These are phyloP conservation scores for Debaryomyces psychrophilus DNA, from an alignment of 1,139 yeast genomes.

Conservation along the genomic window DNA sequence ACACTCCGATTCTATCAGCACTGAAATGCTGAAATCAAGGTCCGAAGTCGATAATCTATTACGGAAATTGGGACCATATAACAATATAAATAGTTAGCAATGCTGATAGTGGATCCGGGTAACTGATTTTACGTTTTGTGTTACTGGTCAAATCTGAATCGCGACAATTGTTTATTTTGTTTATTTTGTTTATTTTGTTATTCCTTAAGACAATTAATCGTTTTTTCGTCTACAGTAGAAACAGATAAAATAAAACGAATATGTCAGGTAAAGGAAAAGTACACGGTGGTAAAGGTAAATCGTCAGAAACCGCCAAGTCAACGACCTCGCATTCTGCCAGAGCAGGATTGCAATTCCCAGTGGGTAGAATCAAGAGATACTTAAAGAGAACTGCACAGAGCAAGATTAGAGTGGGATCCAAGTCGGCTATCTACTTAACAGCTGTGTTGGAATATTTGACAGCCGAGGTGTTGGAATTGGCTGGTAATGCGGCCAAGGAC, in stretches of 20 bases:
- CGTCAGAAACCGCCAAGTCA: constrained; percentile 66
- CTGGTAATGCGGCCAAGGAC: constrained; percentile 99
- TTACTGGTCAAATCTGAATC: constrained; percentile 1
- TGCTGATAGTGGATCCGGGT: constrained; percentile 13
- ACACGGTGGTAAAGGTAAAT: constrained; percentile 96
- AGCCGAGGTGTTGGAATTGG: constrained; percentile 97
- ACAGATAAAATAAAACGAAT: constrained; percentile 9
- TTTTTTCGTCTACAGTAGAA: constrained; percentile 7
- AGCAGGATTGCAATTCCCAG: constrained; percentile 98
- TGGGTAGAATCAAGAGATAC: constrained; percentile 97
- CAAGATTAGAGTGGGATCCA: constrained; percentile 94
- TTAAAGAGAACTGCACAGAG: constrained; percentile 90
- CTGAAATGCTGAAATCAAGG: constrained; percentile 62
- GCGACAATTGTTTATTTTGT: constrained; percentile 11
- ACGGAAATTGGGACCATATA: constrained; percentile 46
- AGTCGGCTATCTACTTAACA: constrained; percentile 94
- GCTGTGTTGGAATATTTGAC: constrained; percentile 97
- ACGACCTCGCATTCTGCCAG: constrained; percentile 92
- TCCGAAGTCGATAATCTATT: constrained; percentile 56
- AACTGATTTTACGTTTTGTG: constrained; percentile 5
- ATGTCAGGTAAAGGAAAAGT: constrained; percentile 92
- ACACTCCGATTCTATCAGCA: constrained; percentile 73
- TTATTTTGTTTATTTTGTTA: constrained; percentile 6
- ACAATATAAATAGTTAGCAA: constrained; percentile 40
- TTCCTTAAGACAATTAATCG: constrained; percentile 10